These are phyloP conservation scores for Aspergillus bridgeri DNA, from an alignment of 495 filamentous ascomycete species.

Conservation along the genomic window DNA sequence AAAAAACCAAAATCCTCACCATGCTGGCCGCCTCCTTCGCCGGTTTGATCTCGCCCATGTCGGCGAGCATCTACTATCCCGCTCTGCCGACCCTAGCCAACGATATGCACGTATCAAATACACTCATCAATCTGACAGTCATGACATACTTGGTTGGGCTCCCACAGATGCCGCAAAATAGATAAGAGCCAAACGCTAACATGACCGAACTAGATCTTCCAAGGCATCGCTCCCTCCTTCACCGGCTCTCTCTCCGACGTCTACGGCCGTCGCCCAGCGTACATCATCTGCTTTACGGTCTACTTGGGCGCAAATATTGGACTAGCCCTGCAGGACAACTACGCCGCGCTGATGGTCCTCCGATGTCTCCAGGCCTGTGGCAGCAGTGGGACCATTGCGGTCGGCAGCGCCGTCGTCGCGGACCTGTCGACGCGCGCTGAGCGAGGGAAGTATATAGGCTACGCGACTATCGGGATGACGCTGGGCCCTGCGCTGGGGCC, in stretches of 20 bases:
- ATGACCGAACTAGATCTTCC: slow-evolving; percentile 36
- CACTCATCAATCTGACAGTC: slow-evolving; percentile 44
- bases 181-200: not conserved
- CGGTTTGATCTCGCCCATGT: slow-evolving; percentile 34
- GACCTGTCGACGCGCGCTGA: slow-evolving; percentile 43
- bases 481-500: slow-evolving; percentile 56
- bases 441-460: slow-evolving; percentile 45
- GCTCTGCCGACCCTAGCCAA: slow-evolving; percentile 32
- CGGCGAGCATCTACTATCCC: slow-evolving; percentile 45
- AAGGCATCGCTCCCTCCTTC: slow-evolving; percentile 48
- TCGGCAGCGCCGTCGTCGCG: slow-evolving; percentile 38
- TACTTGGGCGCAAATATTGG: slow-evolving; percentile 49
- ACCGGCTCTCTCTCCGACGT: slow-evolving; percentile 46
- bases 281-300: slow-evolving; percentile 39
- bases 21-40: slow-evolving; percentile 17
- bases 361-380: slow-evolving; percentile 49
- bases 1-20: slow-evolving; percentile 23
- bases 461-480: slow-evolving; percentile 24
- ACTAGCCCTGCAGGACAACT: slow-evolving; percentile 41
- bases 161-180: no score
- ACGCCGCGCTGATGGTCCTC: slow-evolving; percentile 45
- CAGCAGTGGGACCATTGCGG: slow-evolving; percentile 40
- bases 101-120: slow-evolving; percentile 35
- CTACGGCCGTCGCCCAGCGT: slow-evolving; percentile 44
- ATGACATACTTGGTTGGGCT: slow-evolving; percentile 39